Base-by-base conservation (phyloP, 2,329 filamentous ascomycete genomes). In the Trichophyton benhamiae region DNA sequence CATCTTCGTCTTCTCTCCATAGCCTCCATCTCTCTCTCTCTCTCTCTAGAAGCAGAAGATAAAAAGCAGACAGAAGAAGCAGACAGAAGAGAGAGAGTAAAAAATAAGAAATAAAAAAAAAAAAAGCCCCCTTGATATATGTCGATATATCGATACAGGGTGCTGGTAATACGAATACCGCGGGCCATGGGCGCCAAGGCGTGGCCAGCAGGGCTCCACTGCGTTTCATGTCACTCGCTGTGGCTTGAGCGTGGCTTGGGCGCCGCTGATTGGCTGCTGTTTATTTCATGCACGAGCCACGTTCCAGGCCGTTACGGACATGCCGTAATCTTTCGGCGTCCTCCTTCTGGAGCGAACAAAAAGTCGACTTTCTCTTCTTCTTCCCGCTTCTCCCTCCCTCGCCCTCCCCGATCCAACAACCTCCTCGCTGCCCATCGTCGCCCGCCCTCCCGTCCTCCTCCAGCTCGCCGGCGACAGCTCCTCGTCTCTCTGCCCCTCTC, bases 221-320 rank as follows among this genome's bases (percentile, higher is more conserved):
- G 52, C 15, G 52, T 55, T 55, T 55, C 52, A 55, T 7, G 27
- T 55, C 52, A 20, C 5, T 17, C 15, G 3, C 5, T 36, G 52
- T 55, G 52, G 52, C 52, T 33, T 36, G 15, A 36, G 15, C 15
- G 52, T 55, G 52, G 27, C 30, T 55, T 38, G 27, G 13, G 52
- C 27, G 8, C 11, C 8, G 3, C 3, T 55, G 52, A 55, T 55
- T 55, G 52, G 52, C 25, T 6, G 8, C 15, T 36, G 20, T 52
- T 52, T 27, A 9, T 27, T 52, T 52, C 22, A 52, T 52, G 52
- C 52, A 55, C 52, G 25, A 55, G 52, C 52, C 52, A 55, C 52
- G 27, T 27, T 55, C 30, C 52, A 27, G 52, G 52, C 52, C 52
- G 52, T 55, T 55, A 55, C 52, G 11, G 41, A 38, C 27, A 55